Evolutionary conservation across 2,329 filamentous ascomycete genomes (phyloP).

Genomic region (Decorospora gaudefroyi): DNA sequence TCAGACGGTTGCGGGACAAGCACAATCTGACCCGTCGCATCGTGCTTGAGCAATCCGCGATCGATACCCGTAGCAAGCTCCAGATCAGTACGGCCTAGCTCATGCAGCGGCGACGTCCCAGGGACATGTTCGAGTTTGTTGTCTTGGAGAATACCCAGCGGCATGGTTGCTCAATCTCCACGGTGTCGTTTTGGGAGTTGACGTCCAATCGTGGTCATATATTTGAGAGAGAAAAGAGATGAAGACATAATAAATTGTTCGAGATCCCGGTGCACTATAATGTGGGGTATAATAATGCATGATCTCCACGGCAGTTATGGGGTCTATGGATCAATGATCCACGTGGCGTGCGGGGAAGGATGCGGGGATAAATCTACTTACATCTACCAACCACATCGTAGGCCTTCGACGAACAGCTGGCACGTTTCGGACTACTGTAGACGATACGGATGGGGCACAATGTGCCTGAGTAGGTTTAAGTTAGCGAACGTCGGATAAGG

Average conservation of each 20-base stretch:
- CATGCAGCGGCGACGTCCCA: constrained; percentile 29
- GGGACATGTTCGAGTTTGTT: constrained; percentile 32
- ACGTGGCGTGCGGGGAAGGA: constrained; percentile 18
- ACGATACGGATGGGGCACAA: too few species aligned
- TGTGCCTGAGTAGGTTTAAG: too few species aligned
- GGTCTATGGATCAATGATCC: constrained; percentile 1
- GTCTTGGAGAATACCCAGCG: constrained; percentile 29
- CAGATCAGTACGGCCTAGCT: constrained; percentile 22
- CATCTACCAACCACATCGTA: too few species aligned
- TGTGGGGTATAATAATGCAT: constrained; percentile 13
- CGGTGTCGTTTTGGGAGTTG: neutral
- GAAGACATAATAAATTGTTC: neutral
- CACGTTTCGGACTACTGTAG: too few species aligned
- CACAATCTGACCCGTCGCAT: constrained; percentile 47
- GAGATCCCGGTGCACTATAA: constrained; percentile 6
- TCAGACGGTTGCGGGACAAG: constrained; percentile 59
- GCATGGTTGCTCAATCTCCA: constrained; percentile 19
- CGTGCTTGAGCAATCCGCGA: constrained; percentile 27
- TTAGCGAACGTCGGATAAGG: too few species aligned
- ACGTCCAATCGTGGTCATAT: neutral
- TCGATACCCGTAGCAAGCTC: constrained; percentile 22
- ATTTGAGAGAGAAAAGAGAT: neutral
- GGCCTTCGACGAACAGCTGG: too few species aligned
- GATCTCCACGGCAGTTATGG: constrained; percentile 5
- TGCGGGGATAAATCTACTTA: too few species aligned